Conservation (phyloP, 345 rosid genomes). For the Limnanthes douglasii region DNA sequence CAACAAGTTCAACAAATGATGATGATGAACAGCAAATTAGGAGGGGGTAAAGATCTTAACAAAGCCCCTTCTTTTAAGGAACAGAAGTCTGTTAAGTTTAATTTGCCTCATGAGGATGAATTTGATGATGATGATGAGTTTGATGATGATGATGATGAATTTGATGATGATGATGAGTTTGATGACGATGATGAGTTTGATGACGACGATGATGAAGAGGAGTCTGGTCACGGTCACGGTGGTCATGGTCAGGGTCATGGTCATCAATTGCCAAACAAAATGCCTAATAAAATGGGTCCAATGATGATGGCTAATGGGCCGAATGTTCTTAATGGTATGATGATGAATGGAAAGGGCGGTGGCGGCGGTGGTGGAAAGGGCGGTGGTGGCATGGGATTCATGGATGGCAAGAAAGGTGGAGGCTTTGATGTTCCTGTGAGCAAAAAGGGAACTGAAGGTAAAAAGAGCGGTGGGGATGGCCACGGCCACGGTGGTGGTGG, state of each 20-base stretch:
- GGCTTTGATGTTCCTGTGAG: constrained; percentile 40
- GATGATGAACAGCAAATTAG: constrained; percentile 22
- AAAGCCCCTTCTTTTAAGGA: constrained; percentile 24
- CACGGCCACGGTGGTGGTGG: no score
- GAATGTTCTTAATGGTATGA: constrained; percentile 23
- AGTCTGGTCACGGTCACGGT: constrained; percentile 38
- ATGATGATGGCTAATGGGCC: constrained; percentile 24
- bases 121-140: constrained; percentile 31
- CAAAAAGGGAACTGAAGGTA: constrained; percentile 24
- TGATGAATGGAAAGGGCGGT: constrained; percentile 29
- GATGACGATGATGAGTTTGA: constrained; percentile 25
- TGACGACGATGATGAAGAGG: constrained; percentile 27
- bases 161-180: constrained; percentile 25
- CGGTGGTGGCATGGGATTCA: neutral
- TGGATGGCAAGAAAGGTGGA: constrained; percentile 24
- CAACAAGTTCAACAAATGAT: constrained; percentile 43
- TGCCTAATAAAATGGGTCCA: constrained; percentile 16
- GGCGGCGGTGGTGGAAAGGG: constrained; percentile 13
- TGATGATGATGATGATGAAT: constrained; percentile 33
- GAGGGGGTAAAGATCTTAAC: constrained; percentile 13
- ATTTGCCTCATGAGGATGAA: constrained; percentile 29
- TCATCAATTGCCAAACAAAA: constrained; percentile 26
- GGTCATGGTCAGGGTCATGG: constrained; percentile 19
- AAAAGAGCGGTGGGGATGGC: constrained; percentile 29
- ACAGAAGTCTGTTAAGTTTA: constrained; percentile 58